Base-by-base conservation (phyloP, 805 yeast species). In the Alloascoidea hylecoeti region DNA sequence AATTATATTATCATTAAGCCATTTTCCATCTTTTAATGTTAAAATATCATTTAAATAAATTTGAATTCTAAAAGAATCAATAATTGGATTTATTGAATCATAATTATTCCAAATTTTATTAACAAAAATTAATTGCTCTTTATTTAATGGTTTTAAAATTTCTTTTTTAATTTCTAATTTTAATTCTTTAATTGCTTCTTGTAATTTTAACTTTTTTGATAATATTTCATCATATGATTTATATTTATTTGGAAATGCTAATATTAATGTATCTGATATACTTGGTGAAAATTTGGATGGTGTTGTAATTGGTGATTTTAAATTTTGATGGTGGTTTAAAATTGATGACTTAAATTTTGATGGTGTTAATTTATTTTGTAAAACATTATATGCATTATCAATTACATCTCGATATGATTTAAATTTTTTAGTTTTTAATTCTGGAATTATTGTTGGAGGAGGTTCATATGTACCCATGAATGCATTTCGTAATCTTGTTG, bases 1-100 rank as follows among this genome's bases (percentile, higher is more conserved):
- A 41, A 92, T 88, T 3, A 92, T 68, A 34, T 78, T 82, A 56
- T 92, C 98, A 52, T 92, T 92, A 18, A 92, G 66, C 98, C 98
- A 92, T 32, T 67, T 58, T 3, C 78, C 65, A 39, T 78, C 81
- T 5, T 67, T 58, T 23, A 92, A 61, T 0, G 96, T 85, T 35
- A 67, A 64, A 39, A 89, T 55, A 53, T 92, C 98, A 23, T 71
- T 58, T 0, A 70, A 68, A 3, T 60, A 58, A 2, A 88, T 68
- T 37, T 81, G 89, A 34, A 88, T 71, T 33, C 59, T 47, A 39
- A 9, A 23, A 23, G 30, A 9, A 23, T 23, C 30, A 23, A 23
- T n/a, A 9, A 23, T 9, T n/a, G 30, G 30, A 23, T 9, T n/a
- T 23, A n/a, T 23, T 23, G n/a, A n/a, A n/a, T n/a, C n/a, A n/a